A percentile compares a stretch with the other conserved stretches of the same genome.
Conservation (phyloP, 106 monocot species). For the Platanthera zijinensis region DNA sequence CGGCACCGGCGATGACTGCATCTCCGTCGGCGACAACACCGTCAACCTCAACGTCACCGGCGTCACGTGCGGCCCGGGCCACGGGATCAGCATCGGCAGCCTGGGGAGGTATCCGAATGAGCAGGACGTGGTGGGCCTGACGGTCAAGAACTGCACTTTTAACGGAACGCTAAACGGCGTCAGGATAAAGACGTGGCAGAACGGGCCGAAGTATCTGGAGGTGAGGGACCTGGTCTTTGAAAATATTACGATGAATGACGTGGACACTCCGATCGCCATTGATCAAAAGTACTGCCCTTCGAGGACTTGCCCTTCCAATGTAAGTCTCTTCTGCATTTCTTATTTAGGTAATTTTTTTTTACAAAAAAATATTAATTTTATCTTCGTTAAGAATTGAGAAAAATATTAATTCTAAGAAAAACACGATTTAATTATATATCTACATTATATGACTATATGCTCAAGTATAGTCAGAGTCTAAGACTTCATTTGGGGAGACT, state of each 20-base stretch:
- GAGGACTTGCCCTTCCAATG: conserved; percentile 4
- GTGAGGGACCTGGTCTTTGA: conserved; percentile 14
- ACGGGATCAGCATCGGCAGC: conserved; percentile 41
- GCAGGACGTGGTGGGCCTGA: conserved; percentile 11
- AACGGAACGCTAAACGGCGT: conserved; percentile 18
- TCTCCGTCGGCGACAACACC: conserved; percentile 26
- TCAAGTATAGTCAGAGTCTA: no score
- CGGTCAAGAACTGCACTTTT: conserved; percentile 20
- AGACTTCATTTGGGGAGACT: no score
- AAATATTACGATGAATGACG: conserved; percentile 17
- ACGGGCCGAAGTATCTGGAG: not conserved
- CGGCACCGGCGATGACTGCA: conserved; percentile 46
- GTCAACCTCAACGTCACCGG: conserved; percentile 13
- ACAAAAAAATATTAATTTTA: no score
- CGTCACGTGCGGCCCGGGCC: conserved; percentile 36
- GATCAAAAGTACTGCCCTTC: conserved; percentile 29
- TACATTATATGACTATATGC: no score
- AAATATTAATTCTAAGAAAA: no score
- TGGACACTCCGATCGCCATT: conserved; percentile 29
- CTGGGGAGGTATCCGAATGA: conserved; percentile 12
- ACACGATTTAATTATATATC: not conserved
- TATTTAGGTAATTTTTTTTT: not conserved
- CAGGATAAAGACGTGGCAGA: conserved; percentile 33
- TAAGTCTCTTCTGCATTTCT: not conserved
- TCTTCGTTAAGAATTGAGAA: no score